Conservation (phyloP, 2,329 filamentous ascomycete genomes). For the Colletotrichum caudatum region DNA sequence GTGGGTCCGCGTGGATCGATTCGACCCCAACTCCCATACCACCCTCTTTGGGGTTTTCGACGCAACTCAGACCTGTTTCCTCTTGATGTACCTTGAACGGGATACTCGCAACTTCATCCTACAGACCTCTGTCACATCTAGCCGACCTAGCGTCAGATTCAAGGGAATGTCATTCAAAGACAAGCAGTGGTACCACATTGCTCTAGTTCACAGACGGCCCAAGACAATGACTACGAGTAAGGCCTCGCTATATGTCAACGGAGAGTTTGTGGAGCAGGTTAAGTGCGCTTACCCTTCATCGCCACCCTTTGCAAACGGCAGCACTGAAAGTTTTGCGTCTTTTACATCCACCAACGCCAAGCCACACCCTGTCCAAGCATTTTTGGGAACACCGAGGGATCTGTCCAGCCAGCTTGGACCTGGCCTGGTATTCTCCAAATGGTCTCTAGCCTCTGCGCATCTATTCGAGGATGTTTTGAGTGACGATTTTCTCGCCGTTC, state of each 20-base stretch:
- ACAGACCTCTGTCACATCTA: conserved; percentile 91
- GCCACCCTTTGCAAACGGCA: conserved; percentile 73
- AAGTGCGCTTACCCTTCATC: conserved; percentile 88
- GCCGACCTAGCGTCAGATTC: conserved; percentile 91
- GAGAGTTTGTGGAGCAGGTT: conserved; percentile 92
- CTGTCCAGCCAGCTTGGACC: conserved; percentile 81
- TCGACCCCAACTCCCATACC: conserved; percentile 87
- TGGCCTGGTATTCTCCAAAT: conserved; percentile 80
- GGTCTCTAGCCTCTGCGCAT: conserved; percentile 91
- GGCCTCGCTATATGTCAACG: conserved; percentile 90
- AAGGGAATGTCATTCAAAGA: conserved; percentile 83
- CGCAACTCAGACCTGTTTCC: conserved; percentile 89
- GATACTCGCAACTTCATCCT: conserved; percentile 95
- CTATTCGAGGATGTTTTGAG: conserved; percentile 89
- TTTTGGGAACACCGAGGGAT: conserved; percentile 91
- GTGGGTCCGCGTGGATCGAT: conserved; percentile 90
- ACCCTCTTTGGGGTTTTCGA: conserved; percentile 98
- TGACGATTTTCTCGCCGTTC: conserved; percentile 91
- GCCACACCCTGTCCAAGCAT: conserved; percentile 84
- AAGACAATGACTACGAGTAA: conserved; percentile 82
- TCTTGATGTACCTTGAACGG: conserved; percentile 92
- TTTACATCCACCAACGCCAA: conserved; percentile 70
- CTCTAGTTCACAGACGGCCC: conserved; percentile 83
- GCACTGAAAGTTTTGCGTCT: conserved; percentile 77
- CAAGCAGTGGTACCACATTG: conserved; percentile 92